phyloP scores from a whole-genome alignment of 306 rosid genomes.

The Mimosa bimucronata region DNA sequence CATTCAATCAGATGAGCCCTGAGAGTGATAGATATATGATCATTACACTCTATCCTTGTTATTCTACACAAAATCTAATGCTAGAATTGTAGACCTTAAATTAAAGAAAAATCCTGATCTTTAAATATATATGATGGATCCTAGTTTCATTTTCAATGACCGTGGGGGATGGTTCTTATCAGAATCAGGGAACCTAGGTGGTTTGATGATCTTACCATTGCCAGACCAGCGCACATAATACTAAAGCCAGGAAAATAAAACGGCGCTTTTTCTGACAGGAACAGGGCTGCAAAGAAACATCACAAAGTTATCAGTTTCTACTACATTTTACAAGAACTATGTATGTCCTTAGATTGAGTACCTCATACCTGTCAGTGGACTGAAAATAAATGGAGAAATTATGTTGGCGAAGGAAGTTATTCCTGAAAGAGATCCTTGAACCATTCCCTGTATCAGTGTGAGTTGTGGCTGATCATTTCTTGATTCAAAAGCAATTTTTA shows the following conservation, averaged over 20 bases:
- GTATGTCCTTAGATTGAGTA: background rate
- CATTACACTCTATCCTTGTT: background rate
- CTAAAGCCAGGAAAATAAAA: constrained; percentile 15
- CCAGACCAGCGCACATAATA: constrained; percentile 30
- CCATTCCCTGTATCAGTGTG: constrained; percentile 52
- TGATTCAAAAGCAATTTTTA: background rate
- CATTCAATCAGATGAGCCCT: background rate
- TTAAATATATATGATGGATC: background rate
- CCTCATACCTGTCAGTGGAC: constrained; percentile 63
- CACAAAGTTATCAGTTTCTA: constrained; percentile 11
- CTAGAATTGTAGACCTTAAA: background rate
- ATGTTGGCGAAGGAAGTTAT: constrained; percentile 63
- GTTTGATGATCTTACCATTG: constrained; percentile 42
- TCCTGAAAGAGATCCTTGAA: constrained; percentile 71
- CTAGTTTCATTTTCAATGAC: background rate
- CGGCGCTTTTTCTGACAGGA: constrained; percentile 37
- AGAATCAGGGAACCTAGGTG: background rate
- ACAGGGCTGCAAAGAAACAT: constrained; percentile 48
- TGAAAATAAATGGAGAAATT: constrained; percentile 60
- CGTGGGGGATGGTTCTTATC: background rate
- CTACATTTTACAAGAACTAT: background rate
- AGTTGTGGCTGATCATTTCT: background rate
- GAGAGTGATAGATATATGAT: background rate
- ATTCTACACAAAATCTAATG: background rate
- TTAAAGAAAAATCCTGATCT: background rate